Conservation (phyloP, 2,329 filamentous ascomycete species). For the Exophiala sp. region DNA sequence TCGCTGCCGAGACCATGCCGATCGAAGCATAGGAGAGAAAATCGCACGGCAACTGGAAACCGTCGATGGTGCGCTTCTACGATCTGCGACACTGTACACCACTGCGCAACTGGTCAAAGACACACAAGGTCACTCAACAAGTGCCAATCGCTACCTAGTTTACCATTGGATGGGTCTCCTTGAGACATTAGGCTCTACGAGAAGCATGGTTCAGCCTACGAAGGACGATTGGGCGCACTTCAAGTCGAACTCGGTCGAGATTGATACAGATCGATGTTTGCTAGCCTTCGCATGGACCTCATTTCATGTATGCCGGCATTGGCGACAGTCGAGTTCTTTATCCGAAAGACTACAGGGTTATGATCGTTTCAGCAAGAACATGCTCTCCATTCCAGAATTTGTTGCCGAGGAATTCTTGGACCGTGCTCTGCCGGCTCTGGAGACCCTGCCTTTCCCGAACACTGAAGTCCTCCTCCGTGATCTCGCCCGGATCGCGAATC, state of each 20-base stretch:
- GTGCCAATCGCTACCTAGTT: conserved; percentile 8
- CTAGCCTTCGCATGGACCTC: conserved; percentile 16
- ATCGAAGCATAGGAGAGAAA: conserved; percentile 1
- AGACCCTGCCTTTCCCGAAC: conserved; percentile 7
- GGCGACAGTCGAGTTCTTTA: neutral
- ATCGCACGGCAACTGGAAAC: conserved; percentile 2
- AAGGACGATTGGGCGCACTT: conserved; percentile 3
- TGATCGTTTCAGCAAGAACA: neutral
- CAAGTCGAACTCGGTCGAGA: neutral
- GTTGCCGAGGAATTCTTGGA: neutral
- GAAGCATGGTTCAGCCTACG: neutral
- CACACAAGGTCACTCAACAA: neutral
- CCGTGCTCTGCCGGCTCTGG: neutral
- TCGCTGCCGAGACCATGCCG: neutral
- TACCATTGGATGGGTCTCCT: conserved; percentile 15
- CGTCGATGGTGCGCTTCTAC: neutral
- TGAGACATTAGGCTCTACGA: conserved; percentile 4
- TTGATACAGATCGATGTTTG: conserved; percentile 5
- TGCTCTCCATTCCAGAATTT: neutral
- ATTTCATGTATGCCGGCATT: conserved; percentile 3
- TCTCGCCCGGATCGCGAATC: neutral
- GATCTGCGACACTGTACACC: conserved; percentile 3
- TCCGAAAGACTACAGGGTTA: conserved; percentile 2
- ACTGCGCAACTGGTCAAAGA: conserved; percentile 8
- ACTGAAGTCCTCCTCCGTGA: conserved; percentile 5